A percentile compares a stretch with the other conserved stretches of the same genome.
Conservation (phyloP, 768 basidiomycete species). For the Naganishia antarctica region DNA sequence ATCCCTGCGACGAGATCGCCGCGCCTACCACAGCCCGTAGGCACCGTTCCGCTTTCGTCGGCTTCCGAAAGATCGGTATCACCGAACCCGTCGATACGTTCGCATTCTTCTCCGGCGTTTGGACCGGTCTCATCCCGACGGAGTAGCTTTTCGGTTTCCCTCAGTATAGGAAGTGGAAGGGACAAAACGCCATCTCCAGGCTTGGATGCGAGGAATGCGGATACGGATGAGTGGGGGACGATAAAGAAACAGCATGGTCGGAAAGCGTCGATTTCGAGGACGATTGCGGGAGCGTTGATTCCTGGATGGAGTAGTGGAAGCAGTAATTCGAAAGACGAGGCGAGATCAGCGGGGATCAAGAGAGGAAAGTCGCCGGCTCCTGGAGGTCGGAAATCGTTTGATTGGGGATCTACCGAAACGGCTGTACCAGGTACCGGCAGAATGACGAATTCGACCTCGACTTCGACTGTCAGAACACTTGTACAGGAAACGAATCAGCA, state of each 20-base stretch:
- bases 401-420: background rate
- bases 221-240: background rate
- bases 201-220: background rate
- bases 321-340: background rate
- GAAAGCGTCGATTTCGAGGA: constrained; percentile 19
- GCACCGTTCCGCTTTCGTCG: background rate
- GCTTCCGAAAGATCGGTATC: constrained; percentile 4
- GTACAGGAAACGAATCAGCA: background rate
- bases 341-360: background rate
- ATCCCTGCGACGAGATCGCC: background rate
- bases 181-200: constrained; percentile 9
- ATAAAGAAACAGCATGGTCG: background rate
- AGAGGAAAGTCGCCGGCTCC: background rate
- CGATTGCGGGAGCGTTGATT: constrained; percentile 15
- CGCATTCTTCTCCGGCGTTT: background rate
- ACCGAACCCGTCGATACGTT: constrained; percentile 2
- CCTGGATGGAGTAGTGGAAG: constrained; percentile 8
- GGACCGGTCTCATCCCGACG: background rate
- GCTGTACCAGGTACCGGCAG: background rate
- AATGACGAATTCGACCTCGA: constrained; percentile 3
- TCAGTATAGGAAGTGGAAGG: constrained; percentile 18
- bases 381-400: constrained; percentile 1
- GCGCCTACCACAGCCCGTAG: constrained; percentile 4
- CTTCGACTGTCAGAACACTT: constrained; percentile 11
- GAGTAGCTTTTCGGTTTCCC: constrained; percentile 7